Base-by-base conservation (phyloP, 192 early-diverging fungal genomes). In the Podila minutissima region DNA sequence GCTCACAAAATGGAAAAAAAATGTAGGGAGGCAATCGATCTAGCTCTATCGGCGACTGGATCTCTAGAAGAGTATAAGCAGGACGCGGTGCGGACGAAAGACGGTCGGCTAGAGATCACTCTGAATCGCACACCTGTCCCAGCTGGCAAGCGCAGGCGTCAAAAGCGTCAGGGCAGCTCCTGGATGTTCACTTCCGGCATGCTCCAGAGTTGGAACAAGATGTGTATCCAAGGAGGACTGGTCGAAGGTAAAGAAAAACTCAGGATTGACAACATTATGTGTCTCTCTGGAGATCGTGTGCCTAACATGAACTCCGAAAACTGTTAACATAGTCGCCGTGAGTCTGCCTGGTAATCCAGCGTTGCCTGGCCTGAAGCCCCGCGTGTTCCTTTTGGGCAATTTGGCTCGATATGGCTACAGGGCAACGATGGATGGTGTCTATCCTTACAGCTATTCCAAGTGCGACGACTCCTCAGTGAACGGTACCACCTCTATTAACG, bases 141-240 rank as follows among this genome's bases (percentile, higher is more conserved):
- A 64, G n/a, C 41, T 38, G 24, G 35, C 35, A 6, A 29, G 48
- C 22, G 12, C 33, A 38, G 2, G 41, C 28, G 13, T 48, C 22
- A 38, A 4, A 29, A 55, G 31, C n/a, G 51, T 46, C 4, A 66
- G 69, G 11, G 53, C 20, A 53, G 50, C 37, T 65, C 59, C 1
- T 64, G 82, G 51, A 62, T 65, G 24, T 90, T 84, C 77, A 86
- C 87, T 10, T 87, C 85, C 35, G 86, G 85, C 7, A 90, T 90
- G 89, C 74, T 89, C 59, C 89, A 90, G 83, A 86, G 84, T 58
- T 90, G 89, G 89, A 90, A 90, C 78, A 89, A 90, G 71, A 77
- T 86, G 49, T 90, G 89, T 83, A 88, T 90, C 81, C 86, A 87
- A 74, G 89, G 89, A 50, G 89, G 88, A 3, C 78, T 88, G 26